Evolutionary conservation across 2,329 filamentous ascomycete species (phyloP).

Genomic region (Neofusicoccum ribis): DNA sequence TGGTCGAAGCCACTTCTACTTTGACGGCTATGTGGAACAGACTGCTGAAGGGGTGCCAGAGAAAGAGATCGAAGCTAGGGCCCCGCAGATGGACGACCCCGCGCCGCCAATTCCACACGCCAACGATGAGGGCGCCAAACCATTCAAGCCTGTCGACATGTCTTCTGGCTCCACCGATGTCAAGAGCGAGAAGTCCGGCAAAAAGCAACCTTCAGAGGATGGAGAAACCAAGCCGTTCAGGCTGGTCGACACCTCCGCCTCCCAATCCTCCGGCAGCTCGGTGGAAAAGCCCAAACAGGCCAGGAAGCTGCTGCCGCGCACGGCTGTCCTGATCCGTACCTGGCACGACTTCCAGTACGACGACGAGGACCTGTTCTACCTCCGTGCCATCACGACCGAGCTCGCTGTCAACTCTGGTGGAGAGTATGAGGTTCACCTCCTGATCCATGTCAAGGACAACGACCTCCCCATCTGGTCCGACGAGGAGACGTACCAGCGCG

Average conservation of each 20-base stretch:
- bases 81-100: background rate
- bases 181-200: conserved; percentile 2
- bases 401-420: conserved; percentile 74
- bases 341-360: conserved; percentile 81
- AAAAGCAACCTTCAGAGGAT: conserved; percentile 21
- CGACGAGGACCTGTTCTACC: conserved; percentile 76
- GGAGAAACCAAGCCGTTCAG: conserved; percentile 25
- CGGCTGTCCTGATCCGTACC: conserved; percentile 77
- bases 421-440: conserved; percentile 79
- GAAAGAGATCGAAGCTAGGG: conserved; percentile 7
- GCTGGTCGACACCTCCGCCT: background rate
- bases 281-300: conserved; percentile 22
- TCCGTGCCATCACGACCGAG: conserved; percentile 79
- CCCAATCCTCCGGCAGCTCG: conserved; percentile 17
- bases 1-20: conserved; percentile 39
- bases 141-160: background rate
- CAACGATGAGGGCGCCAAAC: conserved; percentile 5
- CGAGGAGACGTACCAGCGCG: conserved; percentile 67
- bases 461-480: conserved; percentile 81
- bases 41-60: conserved; percentile 23
- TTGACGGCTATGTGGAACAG: conserved; percentile 37
- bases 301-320: conserved; percentile 55
- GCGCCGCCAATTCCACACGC: background rate
- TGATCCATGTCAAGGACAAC: conserved; percentile 81
- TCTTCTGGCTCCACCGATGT: background rate